A percentile compares a stretch with the other conserved stretches of the same genome.
Evolutionary conservation across 345 rosid genomes (phyloP).

Genomic region (Cardamine resedifolia): DNA sequence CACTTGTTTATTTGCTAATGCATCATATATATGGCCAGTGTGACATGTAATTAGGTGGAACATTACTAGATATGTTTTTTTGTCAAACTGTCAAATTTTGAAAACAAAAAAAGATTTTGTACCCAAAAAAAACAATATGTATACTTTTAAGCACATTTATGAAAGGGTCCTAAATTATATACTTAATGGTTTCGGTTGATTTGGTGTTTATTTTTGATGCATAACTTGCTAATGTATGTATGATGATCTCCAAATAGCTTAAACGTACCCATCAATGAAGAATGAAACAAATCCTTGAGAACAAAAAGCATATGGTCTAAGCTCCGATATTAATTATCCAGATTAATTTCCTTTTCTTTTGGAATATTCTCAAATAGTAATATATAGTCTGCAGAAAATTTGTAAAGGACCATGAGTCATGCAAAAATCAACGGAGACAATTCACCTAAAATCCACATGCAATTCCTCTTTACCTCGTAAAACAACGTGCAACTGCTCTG

Average conservation of each 20-base stretch:
- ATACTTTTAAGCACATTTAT: too few relatives aligned
- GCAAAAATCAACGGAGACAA: conserved; percentile 17
- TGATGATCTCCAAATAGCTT: neutral
- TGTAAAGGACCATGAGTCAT: neutral
- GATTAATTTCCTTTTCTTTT: neutral
- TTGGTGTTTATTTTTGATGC: neutral
- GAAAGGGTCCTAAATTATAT: neutral
- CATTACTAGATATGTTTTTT: neutral
- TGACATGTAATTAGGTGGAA: neutral
- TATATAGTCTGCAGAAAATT: neutral
- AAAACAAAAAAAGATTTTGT: neutral
- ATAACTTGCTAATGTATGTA: neutral
- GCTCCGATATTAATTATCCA: neutral
- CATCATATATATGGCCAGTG: neutral
- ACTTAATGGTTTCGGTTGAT: neutral
- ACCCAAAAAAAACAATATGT: neutral
- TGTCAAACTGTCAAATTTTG: neutral
- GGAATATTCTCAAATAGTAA: neutral
- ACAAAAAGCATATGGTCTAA: neutral
- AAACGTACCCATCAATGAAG: neutral
- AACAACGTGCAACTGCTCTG: conserved; percentile 32
- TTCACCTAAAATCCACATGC: conserved; percentile 37
- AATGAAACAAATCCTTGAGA: neutral
- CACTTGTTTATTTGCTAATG: neutral
- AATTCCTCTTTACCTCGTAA: conserved; percentile 14